phyloP scores from a whole-genome alignment of 2,329 filamentous ascomycete genomes.

The Trichoderma sp. region DNA sequence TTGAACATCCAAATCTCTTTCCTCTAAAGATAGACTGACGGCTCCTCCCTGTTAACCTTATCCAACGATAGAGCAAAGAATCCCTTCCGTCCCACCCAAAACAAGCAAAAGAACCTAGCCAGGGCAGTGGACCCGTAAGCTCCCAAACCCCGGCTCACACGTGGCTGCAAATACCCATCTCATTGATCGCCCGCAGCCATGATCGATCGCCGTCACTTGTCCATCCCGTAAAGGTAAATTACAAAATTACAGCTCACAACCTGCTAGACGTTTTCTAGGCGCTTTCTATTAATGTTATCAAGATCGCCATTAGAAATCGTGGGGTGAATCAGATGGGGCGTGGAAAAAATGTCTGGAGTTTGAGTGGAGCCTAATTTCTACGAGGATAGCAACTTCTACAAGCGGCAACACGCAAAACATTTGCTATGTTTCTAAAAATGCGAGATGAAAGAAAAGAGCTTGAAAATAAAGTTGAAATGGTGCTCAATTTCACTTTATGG shows the following conservation, averaged over 20 bases:
- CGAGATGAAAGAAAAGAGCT: background rate
- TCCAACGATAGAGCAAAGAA: background rate
- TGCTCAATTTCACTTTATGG: too few species aligned
- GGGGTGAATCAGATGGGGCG: constrained; percentile 2
- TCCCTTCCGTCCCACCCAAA: background rate
- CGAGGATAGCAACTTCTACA: background rate
- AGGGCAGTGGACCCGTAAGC: constrained; percentile 10
- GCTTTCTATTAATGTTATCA: constrained; percentile 10
- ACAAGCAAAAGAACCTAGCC: background rate
- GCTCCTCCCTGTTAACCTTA: background rate
- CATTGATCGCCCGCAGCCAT: background rate
- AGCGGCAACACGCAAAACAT: background rate
- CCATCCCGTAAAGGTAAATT: background rate
- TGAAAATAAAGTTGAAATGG: background rate
- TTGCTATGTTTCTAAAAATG: background rate
- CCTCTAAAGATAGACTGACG: background rate
- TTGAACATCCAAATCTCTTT: background rate
- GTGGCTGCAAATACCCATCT: constrained; percentile 6
- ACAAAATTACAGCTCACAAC: background rate
- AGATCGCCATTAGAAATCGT: background rate
- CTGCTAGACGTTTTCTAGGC: background rate
- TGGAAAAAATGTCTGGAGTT: background rate
- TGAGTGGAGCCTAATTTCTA: background rate
- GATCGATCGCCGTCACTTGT: background rate
- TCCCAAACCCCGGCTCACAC: constrained; percentile 5